A percentile compares a stretch with the other conserved stretches of the same genome.
Evolutionary conservation across 192 early-diverging fungal genomes (phyloP).

Genomic region (Gonapodya sp.): DNA sequence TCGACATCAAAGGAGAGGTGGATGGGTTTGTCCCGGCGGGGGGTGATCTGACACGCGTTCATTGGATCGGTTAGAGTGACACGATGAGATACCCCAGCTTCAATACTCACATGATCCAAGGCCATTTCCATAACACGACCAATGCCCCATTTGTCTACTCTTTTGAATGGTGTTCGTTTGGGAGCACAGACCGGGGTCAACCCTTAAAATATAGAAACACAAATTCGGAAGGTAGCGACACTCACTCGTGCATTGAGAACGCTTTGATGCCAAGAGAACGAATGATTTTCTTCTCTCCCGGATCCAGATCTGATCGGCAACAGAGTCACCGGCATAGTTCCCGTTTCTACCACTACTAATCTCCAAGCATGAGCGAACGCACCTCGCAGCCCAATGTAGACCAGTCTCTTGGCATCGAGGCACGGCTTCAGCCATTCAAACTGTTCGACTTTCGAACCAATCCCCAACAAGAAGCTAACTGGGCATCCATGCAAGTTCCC

Average conservation of each 20-base stretch:
- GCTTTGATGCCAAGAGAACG: slow-evolving; percentile 77
- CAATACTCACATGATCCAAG: slow-evolving; percentile 50
- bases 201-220: background rate
- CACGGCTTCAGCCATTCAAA: slow-evolving; percentile 68
- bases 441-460: slow-evolving; percentile 53
- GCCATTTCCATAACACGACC: slow-evolving; percentile 87
- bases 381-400: slow-evolving; percentile 90
- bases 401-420: slow-evolving; percentile 63
- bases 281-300: slow-evolving; percentile 75
- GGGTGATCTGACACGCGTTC: slow-evolving; percentile 48
- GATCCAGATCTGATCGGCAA: slow-evolving; percentile 54
- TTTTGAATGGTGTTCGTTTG: background rate
- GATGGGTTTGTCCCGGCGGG: slow-evolving; percentile 58
- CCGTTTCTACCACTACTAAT: background rate
- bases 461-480: slow-evolving; percentile 75
- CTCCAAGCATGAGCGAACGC: too few species aligned
- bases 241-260: slow-evolving; percentile 81
- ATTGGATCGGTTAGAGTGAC: background rate
- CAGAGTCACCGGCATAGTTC: background rate
- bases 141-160: slow-evolving; percentile 86
- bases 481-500: slow-evolving; percentile 97
- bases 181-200: too few species aligned
- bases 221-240: too few species aligned
- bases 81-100: background rate
- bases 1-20: slow-evolving; percentile 94